phyloP scores from a whole-genome alignment of 1,139 yeast species.

The Kodamaea fungicola region DNA sequence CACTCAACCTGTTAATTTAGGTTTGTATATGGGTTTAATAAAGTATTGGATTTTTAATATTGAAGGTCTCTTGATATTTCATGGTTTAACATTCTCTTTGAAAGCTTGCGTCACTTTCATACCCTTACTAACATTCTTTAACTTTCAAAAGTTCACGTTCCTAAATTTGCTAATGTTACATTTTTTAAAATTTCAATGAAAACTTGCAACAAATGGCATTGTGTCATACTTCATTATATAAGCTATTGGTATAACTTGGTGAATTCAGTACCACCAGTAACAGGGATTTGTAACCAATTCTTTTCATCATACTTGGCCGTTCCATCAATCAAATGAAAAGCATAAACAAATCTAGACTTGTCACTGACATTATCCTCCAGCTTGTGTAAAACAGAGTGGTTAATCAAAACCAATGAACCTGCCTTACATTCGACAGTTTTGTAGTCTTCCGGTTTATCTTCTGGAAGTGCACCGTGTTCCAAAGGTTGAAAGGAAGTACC shows the following conservation, averaged over 20 bases:
- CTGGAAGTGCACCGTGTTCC: slow-evolving; percentile 17
- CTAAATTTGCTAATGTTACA: too few relatives aligned
- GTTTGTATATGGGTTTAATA: too few relatives aligned
- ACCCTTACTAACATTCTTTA: too few relatives aligned
- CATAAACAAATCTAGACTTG: slow-evolving; percentile 69
- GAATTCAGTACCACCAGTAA: slow-evolving; percentile 59
- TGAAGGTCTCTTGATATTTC: too few relatives aligned
- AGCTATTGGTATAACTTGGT: slow-evolving; percentile 41
- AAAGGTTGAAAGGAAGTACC: slow-evolving; percentile 51
- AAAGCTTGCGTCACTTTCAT: too few relatives aligned
- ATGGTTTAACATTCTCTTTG: too few relatives aligned
- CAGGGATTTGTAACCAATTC: slow-evolving; percentile 78
- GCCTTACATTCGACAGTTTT: slow-evolving; percentile 61
- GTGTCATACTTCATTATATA: too few relatives aligned
- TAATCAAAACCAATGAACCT: slow-evolving; percentile 66
- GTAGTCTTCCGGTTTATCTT: slow-evolving; percentile 36
- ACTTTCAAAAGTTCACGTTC: too few relatives aligned
- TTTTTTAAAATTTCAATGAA: too few relatives aligned
- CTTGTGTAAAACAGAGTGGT: slow-evolving; percentile 69
- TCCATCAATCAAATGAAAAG: slow-evolving; percentile 79
- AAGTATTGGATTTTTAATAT: too few relatives aligned
- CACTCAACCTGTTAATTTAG: slow-evolving; percentile 29
- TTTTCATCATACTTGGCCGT: slow-evolving; percentile 50
- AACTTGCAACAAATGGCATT: too few relatives aligned
- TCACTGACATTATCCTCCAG: slow-evolving; percentile 57